A percentile compares a stretch with the other conserved stretches of the same genome.
phyloP scores from a whole-genome alignment of 1,284 basidiomycete species.

The Puccinia coronata region DNA sequence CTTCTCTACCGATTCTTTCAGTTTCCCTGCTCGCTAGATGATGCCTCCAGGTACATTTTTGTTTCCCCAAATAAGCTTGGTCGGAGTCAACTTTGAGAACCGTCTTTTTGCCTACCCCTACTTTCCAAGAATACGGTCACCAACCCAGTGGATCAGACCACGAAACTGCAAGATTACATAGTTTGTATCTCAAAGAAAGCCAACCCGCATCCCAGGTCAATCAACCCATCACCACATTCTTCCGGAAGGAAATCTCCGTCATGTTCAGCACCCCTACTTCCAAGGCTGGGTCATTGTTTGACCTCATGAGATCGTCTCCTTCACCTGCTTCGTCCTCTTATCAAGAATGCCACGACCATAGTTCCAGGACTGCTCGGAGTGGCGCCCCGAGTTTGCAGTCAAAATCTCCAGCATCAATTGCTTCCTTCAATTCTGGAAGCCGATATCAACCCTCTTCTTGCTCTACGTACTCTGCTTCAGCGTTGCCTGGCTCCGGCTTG shows the following conservation, averaged over 20 bases:
- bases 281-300: conserved; percentile 23
- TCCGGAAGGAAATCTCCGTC: not conserved
- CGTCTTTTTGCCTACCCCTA: too few relatives aligned
- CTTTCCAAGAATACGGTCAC: too few relatives aligned
- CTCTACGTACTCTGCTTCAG: conserved; percentile 30
- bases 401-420: conserved; percentile 12
- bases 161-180: too few relatives aligned
- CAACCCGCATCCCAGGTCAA: too few relatives aligned
- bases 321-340: conserved; percentile 10
- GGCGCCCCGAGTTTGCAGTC: conserved; percentile 2
- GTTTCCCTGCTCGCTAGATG: not conserved
- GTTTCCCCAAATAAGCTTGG: too few relatives aligned
- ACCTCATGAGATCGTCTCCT: conserved; percentile 13
- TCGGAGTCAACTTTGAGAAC: too few relatives aligned
- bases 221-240: too few relatives aligned
- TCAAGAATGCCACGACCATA: not conserved
- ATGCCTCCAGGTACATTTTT: too few relatives aligned
- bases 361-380: not conserved
- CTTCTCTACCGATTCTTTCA: not conserved
- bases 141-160: too few relatives aligned
- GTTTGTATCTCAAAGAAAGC: too few relatives aligned
- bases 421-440: conserved; percentile 27
- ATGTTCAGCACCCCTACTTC: conserved; percentile 28
- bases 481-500: not conserved
- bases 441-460: conserved; percentile 33